A percentile compares a stretch with the other conserved stretches of the same genome.
These are phyloP conservation scores for Daucus carota DNA, from an alignment of 129 eudicot genomes.

Conservation along the genomic window DNA sequence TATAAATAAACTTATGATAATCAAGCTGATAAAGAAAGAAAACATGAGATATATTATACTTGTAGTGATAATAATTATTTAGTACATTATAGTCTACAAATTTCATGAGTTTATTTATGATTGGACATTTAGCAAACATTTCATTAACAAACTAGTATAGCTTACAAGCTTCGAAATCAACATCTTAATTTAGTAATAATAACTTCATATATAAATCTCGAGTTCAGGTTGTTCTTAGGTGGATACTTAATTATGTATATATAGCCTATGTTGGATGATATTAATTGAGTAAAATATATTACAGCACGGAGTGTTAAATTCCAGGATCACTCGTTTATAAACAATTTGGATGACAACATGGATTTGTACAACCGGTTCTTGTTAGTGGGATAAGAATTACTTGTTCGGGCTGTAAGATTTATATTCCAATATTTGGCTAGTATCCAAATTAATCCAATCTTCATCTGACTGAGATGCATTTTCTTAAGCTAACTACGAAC, in stretches of 20 bases:
- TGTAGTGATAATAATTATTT: not conserved
- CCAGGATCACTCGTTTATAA: too few relatives aligned
- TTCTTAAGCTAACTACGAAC: not conserved
- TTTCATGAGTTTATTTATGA: not conserved
- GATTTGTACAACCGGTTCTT: not conserved
- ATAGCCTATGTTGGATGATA: not conserved
- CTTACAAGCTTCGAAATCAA: not conserved
- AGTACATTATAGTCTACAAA: not conserved
- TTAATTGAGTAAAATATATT: too few relatives aligned
- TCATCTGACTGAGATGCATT: not conserved
- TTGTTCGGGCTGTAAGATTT: not conserved
- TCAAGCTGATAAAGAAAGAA: not conserved
- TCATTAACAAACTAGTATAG: not conserved
- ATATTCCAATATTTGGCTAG: not conserved
- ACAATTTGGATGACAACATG: too few relatives aligned
- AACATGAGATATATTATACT: not conserved
- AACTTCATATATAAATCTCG: not conserved
- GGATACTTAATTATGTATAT: not conserved
- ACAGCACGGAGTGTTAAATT: too few relatives aligned
- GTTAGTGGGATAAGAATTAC: not conserved
- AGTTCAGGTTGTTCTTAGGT: not conserved
- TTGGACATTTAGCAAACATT: not conserved
- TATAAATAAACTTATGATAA: not conserved
- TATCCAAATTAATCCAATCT: not conserved
- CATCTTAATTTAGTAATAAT: not conserved